Percentiles rank a stretch among this genome's conserved stretches.
These are phyloP conservation scores for Aegilops umbellulata DNA, from an alignment of 176 grass and related monocot genomes.

Conservation along the genomic window DNA sequence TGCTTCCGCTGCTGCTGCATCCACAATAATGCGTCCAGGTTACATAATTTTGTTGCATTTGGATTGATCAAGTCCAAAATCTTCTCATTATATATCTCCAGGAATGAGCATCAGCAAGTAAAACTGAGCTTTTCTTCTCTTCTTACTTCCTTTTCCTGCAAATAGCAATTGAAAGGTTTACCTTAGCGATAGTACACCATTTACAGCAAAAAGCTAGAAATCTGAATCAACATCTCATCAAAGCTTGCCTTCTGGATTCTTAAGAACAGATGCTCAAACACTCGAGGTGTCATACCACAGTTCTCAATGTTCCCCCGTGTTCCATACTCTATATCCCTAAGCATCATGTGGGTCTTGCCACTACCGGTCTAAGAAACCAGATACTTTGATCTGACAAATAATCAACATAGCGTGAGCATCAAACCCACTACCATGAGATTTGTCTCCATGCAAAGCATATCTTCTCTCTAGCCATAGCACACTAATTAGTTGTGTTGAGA, in stretches of 20 bases:
- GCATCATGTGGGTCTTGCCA: no score
- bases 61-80: conserved; percentile 83
- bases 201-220: not conserved
- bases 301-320: conserved; percentile 73
- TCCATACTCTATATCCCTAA: conserved; percentile 69
- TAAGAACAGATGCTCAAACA: conserved; percentile 50
- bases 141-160: no score
- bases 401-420: no score
- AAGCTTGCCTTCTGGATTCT: conserved; percentile 65
- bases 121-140: no score
- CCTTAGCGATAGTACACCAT: not conserved
- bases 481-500: no score
- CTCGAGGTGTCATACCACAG: conserved; percentile 88
- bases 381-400: no score
- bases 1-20: no score
- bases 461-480: no score
- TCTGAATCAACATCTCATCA: conserved; percentile 8
- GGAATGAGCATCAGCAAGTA: conserved; percentile 63
- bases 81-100: conserved; percentile 92
- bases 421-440: no score
- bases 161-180: conserved; percentile 7
- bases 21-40: no score
- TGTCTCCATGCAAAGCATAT: no score
- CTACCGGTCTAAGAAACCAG: no score
- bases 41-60: conserved; percentile 48